Evolutionary conservation across 2,329 filamentous ascomycete genomes (phyloP), one percentile per base, ranked within the genome.

Genomic region (Thielaviopsis musarum): DNA sequence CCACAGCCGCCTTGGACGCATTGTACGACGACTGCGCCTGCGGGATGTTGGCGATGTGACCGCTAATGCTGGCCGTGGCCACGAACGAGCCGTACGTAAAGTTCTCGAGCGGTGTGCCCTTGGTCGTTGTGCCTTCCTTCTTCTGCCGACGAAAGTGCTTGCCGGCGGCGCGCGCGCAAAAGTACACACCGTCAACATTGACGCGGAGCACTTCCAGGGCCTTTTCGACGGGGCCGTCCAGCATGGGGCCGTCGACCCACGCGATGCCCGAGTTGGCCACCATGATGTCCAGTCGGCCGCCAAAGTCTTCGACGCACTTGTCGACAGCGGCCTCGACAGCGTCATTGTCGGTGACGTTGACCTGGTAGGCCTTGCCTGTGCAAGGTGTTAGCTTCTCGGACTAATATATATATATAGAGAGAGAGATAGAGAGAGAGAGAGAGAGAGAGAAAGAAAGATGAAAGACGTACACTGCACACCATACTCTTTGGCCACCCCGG

Each of bases 121-220:
- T 75, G 52, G 78, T 64, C 26, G 81, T 80, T 0, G 81, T 84
- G 22, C 81, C 79, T 67, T 88, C 81, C 61, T 78, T 72, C 73
- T 84, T 84, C 69, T 90, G 85, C 28, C 83, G 75, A 54, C 83
- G 74, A 75, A 84, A 91, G 69, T 88, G 81, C 56, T 75, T 72
- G 7, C 83, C 87, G 0, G 85, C 86, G 0, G 81, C 82, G 65
- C 79, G 79, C 45, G 86, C 87, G 67, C 82, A 88, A 77, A 87
- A 91, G 72, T 86, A 89, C 48, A 85, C 85, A 56, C 85, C 84
- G 69, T 88, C 85, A 15, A 91, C 71, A 69, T 93, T 87, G 56
- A 85, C 84, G 54, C 75, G 73, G 64, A 89, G 76, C 48, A 91
- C 84, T 62, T 82, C 78, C 56, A 77, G 76, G 72, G 87, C 87